phyloP scores from a whole-genome alignment of 768 basidiomycete genomes.

The Suillus alpinus region DNA sequence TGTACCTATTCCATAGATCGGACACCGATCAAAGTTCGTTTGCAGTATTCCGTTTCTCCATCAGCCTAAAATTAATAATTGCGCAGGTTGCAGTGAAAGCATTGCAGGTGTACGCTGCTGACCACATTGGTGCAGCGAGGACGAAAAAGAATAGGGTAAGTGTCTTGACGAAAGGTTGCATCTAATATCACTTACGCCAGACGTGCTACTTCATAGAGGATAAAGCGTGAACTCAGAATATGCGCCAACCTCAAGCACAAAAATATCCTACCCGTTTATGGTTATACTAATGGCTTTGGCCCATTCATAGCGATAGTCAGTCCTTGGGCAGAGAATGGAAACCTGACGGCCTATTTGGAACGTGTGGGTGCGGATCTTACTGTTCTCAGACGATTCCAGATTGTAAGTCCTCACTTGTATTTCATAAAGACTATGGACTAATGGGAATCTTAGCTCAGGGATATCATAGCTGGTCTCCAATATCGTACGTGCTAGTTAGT shows the following conservation, averaged over 20 bases:
- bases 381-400: slow-evolving; percentile 10
- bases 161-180: neutral
- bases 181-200: neutral
- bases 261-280: slow-evolving; percentile 19
- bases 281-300: slow-evolving; percentile 18
- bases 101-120: neutral
- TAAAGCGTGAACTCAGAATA: slow-evolving; percentile 19
- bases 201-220: slow-evolving; percentile 16
- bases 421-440: neutral
- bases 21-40: neutral
- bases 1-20: neutral
- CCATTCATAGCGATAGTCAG: slow-evolving; percentile 20
- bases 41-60: neutral
- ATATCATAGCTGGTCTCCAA: neutral
- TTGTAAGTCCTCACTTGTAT: slow-evolving; percentile 12
- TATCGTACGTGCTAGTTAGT: neutral
- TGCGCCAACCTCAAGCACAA: slow-evolving; percentile 16
- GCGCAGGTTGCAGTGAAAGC: slow-evolving; percentile 3
- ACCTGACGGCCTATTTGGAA: slow-evolving; percentile 12
- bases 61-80: neutral
- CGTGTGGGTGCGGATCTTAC: neutral
- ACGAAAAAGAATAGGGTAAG: slow-evolving; percentile 3
- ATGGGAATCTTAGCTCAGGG: neutral
- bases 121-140: neutral
- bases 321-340: slow-evolving; percentile 16